These are phyloP conservation scores for Agaricus blazei DNA, from an alignment of 768 basidiomycete genomes.

Conservation along the genomic window DNA sequence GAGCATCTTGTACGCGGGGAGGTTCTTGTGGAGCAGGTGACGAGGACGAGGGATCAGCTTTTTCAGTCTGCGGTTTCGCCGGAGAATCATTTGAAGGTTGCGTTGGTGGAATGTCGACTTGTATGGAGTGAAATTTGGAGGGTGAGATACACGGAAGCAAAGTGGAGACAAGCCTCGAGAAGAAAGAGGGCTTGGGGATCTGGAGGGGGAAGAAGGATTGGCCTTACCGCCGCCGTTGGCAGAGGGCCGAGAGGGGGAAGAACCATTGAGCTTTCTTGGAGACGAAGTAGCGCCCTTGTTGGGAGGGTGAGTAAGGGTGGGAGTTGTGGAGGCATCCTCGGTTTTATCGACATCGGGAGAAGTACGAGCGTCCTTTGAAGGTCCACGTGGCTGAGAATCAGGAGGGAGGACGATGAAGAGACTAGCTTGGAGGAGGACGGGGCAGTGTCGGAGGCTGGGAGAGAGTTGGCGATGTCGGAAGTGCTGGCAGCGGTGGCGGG, in stretches of 20 bases:
- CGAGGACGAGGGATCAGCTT: neutral
- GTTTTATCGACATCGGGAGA: constrained; percentile 18
- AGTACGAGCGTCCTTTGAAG: constrained; percentile 16
- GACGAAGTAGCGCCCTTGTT: constrained; percentile 1
- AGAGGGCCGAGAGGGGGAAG: constrained; percentile 13
- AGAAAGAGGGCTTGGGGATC: constrained; percentile 43
- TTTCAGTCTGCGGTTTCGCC: constrained; percentile 8
- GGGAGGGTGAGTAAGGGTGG: constrained; percentile 12
- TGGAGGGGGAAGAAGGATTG: constrained; percentile 3
- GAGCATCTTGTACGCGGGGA: neutral
- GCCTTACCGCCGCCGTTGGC: constrained; percentile 14
- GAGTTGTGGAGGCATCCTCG: constrained; percentile 22
- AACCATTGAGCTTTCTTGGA: constrained; percentile 10
- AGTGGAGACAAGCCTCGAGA: constrained; percentile 54
- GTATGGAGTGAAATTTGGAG: constrained; percentile 40
- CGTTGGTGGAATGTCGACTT: constrained; percentile 28
- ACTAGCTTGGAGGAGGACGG: constrained; percentile 5
- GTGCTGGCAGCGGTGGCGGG: neutral
- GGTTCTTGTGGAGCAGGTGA: constrained; percentile 1
- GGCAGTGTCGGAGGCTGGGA: neutral
- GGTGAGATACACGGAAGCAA: constrained; percentile 66
- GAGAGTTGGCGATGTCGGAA: constrained; percentile 9
- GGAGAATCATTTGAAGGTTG: constrained; percentile 15
- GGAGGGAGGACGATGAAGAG: constrained; percentile 2
- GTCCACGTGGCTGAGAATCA: constrained; percentile 18